Evolutionary conservation across 2,329 filamentous ascomycete species (phyloP), one percentile per base, ranked within the genome.

Genomic region (Thelonectria blattea): DNA sequence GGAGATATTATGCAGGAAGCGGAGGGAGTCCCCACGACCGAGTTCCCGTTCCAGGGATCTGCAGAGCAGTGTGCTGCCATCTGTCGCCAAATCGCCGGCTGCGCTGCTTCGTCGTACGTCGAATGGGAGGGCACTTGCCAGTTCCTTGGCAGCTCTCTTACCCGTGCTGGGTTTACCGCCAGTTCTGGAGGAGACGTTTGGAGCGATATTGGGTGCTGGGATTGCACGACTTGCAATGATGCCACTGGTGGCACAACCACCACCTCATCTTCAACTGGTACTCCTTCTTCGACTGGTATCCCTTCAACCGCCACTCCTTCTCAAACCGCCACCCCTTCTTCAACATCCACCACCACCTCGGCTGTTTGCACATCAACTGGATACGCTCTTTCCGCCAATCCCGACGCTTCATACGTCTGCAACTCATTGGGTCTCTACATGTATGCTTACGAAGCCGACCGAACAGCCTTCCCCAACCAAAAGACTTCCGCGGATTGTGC

Each of bases 1-100:
- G 65, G 65, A 10, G 51, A 56, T 7, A 41, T 56, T 3, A 41
- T 43, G 0, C 34, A 54, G 18, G 61, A 65, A 9, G 53, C 63
- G 1, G 64, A 51, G n/a, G 63, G 43, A 3, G 48, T 47, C 3
- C 11, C 34, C 7, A 24, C 37, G 22, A n/a, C 22, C 2, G 10
- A 32, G 8, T 5, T 10, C 22, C 42, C 43, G 22, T 39, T 17
- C 14, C 7, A 12, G 8, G 14, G 14, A 22, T 52, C 11, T n/a
- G 14, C 24, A 3, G 18, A 34, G 18, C 32, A 49, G 20, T 27
- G 46, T 7, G n/a, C 3, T 30, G 41, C 34, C 30, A 6, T 58
- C 20, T 17, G 27, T 41, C 50, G 51, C 62, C 62, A 58, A 58
- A 37, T 45, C 46, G 34, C 41, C 10, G 15, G 10, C 41, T 43